Evolutionary conservation across 371 early-diverging fungal genomes (phyloP).

Genomic region (Chytridium lagenaria): DNA sequence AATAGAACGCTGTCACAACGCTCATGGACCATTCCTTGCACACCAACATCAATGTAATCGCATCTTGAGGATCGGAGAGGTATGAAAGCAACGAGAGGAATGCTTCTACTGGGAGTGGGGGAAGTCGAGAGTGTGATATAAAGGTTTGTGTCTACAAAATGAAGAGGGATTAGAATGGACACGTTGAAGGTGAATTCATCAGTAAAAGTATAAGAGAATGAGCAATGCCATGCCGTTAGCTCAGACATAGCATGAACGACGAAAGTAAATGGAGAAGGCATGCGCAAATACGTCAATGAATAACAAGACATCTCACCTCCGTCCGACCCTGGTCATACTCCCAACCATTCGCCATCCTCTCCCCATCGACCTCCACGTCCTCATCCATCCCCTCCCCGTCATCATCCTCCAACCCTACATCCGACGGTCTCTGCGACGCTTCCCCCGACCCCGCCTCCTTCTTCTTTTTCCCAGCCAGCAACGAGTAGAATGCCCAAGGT

Average conservation of each 20-base stretch:
- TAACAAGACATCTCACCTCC: background rate
- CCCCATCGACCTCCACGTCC: background rate
- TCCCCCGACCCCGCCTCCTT: background rate
- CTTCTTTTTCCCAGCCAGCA: background rate
- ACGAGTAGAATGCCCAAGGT: background rate
- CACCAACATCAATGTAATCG: constrained; percentile 28
- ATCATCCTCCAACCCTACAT: background rate
- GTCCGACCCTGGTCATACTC: background rate
- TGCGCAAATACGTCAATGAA: too few relatives aligned
- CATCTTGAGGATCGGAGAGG: background rate
- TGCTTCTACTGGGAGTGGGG: constrained; percentile 17
- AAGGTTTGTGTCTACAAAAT: background rate
- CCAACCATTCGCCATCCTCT: background rate
- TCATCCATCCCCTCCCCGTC: background rate
- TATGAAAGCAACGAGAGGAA: constrained; percentile 18
- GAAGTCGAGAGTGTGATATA: background rate
- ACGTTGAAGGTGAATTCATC: too few relatives aligned
- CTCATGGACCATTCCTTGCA: constrained; percentile 36
- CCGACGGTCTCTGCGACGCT: background rate
- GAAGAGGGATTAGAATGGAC: too few relatives aligned
- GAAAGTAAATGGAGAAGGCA: too few relatives aligned
- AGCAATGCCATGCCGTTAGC: too few relatives aligned
- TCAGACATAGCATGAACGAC: too few relatives aligned
- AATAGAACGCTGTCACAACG: constrained; percentile 35
- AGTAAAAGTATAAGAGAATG: too few relatives aligned